Evolutionary conservation across 257 asterid genomes (phyloP), one percentile per base, ranked within the genome.

Genomic region (Nicotiana paniculata): DNA sequence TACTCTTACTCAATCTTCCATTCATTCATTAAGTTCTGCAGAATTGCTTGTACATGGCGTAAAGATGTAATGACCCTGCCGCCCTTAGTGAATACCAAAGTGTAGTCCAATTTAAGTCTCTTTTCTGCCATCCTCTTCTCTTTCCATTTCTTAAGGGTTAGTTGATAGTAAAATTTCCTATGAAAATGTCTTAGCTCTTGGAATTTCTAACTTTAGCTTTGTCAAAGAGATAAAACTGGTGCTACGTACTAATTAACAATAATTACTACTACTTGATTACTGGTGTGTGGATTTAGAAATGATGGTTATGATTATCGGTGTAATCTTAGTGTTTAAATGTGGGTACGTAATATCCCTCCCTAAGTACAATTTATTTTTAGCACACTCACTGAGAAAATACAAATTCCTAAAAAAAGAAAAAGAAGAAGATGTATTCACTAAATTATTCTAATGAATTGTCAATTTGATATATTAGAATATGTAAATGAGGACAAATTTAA

Each of bases 31-130:
- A 46, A 21, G 72, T 9, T 61, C 4, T 80, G 53, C 77, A 80
- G 11, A 28, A 78, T 83, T 61, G 68, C 88, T 85, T 83, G 84
- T 64, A 55, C 48, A 64, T 67, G 63, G 85, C 83, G 90, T 80
- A 43, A 87, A 83, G 68, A 85, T 64, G n/a, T 81, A 74, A 43
- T 79, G 57, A 30, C 48, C 79, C 81, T 30, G 64, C 54, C 79
- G 6, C 79, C 61, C 84, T 77, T 81, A 37, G 18, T 77, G 76
- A 24, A 79, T 68, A 26, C 57, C 54, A 9, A 24, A 12, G 57
- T 26, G 9, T 12, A 17, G 33, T 65, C 64, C 62, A 24, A 48
- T 48, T 48, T 74, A 74, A 74, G 62, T 74, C 2, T 74, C 26
- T 26, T 48, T 39, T 68, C 26, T 37, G 9, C 30, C 77, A 68